phyloP scores from a whole-genome alignment of 768 basidiomycete genomes.

The Russula dissimulans region DNA sequence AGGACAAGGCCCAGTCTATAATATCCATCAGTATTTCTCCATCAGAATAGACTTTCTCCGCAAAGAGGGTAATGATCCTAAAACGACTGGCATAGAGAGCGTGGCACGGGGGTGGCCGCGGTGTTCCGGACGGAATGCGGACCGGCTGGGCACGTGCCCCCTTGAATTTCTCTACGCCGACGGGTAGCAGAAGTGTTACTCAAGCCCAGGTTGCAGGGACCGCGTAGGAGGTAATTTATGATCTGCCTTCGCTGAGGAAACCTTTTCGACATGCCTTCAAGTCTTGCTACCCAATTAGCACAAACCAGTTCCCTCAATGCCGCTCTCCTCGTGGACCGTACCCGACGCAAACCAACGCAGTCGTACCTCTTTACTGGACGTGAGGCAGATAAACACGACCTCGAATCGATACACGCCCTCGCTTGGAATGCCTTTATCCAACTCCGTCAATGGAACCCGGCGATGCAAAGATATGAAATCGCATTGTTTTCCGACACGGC shows the following conservation, averaged over 20 bases:
- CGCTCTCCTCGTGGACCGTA: constrained; percentile 54
- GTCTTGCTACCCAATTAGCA: constrained; percentile 75
- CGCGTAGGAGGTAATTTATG: background rate
- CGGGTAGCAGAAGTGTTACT: background rate
- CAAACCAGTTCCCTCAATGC: constrained; percentile 73
- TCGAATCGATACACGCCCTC: constrained; percentile 77
- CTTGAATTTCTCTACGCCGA: background rate
- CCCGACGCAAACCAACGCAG: constrained; percentile 52
- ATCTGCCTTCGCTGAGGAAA: background rate
- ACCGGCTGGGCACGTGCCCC: background rate
- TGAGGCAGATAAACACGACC: constrained; percentile 78
- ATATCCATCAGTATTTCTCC: too few species aligned
- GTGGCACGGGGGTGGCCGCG: too few species aligned
- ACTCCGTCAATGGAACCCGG: constrained; percentile 51
- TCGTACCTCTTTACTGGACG: constrained; percentile 85
- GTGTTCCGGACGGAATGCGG: background rate
- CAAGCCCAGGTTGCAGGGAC: background rate
- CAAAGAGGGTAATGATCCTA: too few species aligned
- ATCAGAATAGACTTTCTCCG: too few species aligned
- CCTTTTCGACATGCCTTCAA: constrained; percentile 42
- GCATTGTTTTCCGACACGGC: constrained; percentile 73
- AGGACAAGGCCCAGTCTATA: too few species aligned
- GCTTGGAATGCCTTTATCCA: constrained; percentile 71
- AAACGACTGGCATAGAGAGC: too few species aligned
- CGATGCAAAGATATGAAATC: constrained; percentile 53